Evolutionary conservation across 2,329 filamentous ascomycete genomes (phyloP).

Genomic region (Septoria petroselini): DNA sequence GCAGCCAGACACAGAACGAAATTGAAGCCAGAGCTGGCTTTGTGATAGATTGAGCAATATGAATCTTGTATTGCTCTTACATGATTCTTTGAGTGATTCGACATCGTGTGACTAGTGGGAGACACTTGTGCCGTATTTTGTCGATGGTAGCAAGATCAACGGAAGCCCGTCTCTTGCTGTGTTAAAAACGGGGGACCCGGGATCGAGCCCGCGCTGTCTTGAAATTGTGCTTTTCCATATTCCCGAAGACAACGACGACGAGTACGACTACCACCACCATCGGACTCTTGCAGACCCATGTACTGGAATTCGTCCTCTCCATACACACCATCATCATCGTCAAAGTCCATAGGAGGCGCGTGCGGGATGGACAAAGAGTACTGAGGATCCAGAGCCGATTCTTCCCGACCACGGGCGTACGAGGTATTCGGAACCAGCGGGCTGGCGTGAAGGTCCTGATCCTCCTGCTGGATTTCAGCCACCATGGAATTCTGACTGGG

Average conservation of each 20-base stretch:
- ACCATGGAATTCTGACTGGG: not conserved
- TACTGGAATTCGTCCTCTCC: slow-evolving; percentile 1
- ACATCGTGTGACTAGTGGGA: not conserved
- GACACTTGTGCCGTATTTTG: not conserved
- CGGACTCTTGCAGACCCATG: slow-evolving; percentile 2
- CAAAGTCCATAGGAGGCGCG: not conserved
- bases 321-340: not conserved
- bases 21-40: slow-evolving; percentile 2
- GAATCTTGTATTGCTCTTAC: not conserved
- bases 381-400: not conserved
- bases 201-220: not conserved
- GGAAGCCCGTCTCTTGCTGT: not conserved
- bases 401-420: not conserved
- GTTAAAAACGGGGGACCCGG: slow-evolving; percentile 2
- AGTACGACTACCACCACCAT: not conserved
- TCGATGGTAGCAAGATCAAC: slow-evolving; percentile 3
- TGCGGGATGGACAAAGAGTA: not conserved
- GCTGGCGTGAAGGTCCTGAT: slow-evolving; percentile 4
- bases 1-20: too few relatives aligned
- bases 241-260: not conserved
- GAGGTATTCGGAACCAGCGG: slow-evolving; percentile 3
- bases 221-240: not conserved
- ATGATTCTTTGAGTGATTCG: not conserved
- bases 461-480: not conserved
- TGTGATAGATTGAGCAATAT: slow-evolving; percentile 11